These are phyloP conservation scores for Strobilomyces confusus DNA, from an alignment of 768 basidiomycete species.

Conservation along the genomic window DNA sequence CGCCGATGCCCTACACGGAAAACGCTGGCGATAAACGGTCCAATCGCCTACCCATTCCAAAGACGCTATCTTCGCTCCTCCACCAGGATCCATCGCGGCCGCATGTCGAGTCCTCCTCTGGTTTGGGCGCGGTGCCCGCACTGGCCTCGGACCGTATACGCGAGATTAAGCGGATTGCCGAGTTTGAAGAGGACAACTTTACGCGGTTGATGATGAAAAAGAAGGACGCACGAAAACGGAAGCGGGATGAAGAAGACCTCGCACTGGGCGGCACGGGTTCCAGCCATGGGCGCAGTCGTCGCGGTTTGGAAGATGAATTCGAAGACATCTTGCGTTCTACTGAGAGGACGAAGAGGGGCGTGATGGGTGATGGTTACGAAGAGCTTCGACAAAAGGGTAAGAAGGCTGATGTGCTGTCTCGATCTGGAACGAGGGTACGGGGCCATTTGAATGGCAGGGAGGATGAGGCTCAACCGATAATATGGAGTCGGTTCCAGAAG, in stretches of 20 bases:
- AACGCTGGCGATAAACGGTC: conserved; percentile 41
- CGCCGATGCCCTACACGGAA: conserved; percentile 82
- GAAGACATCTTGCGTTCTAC: conserved; percentile 69
- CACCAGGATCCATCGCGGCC: conserved; percentile 57
- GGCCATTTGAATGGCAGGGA: conserved; percentile 25
- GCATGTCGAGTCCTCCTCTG: conserved; percentile 66
- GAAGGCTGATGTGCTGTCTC: conserved; percentile 55
- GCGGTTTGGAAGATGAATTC: conserved; percentile 82
- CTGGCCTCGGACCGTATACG: conserved; percentile 62
- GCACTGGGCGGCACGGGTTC: conserved; percentile 73
- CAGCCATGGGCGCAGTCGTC: conserved; percentile 54
- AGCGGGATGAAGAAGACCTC: conserved; percentile 80
- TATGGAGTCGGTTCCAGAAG: conserved; percentile 43
- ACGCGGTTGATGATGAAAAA: conserved; percentile 89
- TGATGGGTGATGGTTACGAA: conserved; percentile 73
- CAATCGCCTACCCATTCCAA: conserved; percentile 56
- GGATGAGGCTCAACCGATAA: conserved; percentile 30
- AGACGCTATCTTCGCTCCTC: conserved; percentile 53
- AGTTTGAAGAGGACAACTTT: conserved; percentile 69
- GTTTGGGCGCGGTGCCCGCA: conserved; percentile 60
- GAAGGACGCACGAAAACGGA: conserved; percentile 68
- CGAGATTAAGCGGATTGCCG: conserved; percentile 73
- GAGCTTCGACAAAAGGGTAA: conserved; percentile 66
- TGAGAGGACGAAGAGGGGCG: conserved; percentile 39
- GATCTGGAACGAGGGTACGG: conserved; percentile 45